These are phyloP conservation scores for Phlebopus sp. DNA, from an alignment of 1,284 basidiomycete genomes.

Conservation along the genomic window DNA sequence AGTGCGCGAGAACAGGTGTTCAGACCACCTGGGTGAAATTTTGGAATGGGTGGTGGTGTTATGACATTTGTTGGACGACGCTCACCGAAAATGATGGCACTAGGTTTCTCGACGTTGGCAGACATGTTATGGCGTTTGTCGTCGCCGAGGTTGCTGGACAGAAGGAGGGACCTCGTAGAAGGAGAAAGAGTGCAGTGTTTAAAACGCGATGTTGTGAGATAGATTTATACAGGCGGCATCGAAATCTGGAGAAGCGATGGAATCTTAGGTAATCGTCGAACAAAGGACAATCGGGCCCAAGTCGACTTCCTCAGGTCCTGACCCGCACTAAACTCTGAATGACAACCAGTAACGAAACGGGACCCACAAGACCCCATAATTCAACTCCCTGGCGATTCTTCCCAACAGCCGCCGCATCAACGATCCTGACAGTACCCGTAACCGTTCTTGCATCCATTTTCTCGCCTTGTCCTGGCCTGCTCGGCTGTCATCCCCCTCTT, in stretches of 20 bases:
- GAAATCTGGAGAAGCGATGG: conserved; percentile 19
- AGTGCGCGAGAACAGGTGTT: conserved; percentile 73
- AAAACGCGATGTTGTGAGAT: conserved; percentile 8
- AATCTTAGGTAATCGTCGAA: conserved; percentile 19
- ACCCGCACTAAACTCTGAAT: background rate
- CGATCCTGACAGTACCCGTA: too few species aligned
- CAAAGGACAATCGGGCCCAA: background rate
- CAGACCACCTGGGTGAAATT: conserved; percentile 55
- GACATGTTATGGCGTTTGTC: conserved; percentile 19
- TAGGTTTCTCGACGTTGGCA: conserved; percentile 47
- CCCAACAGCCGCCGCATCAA: too few species aligned
- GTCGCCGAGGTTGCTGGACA: background rate
- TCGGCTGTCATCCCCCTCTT: too few species aligned
- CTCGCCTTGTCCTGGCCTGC: too few species aligned
- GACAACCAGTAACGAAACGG: background rate
- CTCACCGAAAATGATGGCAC: conserved; percentile 78
- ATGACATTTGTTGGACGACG: background rate
- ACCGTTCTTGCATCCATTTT: too few species aligned
- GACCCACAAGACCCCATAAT: background rate
- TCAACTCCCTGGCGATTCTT: background rate
- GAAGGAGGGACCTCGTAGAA: conserved; percentile 1
- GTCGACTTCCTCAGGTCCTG: too few species aligned
- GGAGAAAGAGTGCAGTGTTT: background rate
- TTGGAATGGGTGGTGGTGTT: background rate
- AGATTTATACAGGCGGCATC: conserved; percentile 31